Base-by-base conservation (phyloP, 106 monocot genomes). In the Gastrodia elata region DNA sequence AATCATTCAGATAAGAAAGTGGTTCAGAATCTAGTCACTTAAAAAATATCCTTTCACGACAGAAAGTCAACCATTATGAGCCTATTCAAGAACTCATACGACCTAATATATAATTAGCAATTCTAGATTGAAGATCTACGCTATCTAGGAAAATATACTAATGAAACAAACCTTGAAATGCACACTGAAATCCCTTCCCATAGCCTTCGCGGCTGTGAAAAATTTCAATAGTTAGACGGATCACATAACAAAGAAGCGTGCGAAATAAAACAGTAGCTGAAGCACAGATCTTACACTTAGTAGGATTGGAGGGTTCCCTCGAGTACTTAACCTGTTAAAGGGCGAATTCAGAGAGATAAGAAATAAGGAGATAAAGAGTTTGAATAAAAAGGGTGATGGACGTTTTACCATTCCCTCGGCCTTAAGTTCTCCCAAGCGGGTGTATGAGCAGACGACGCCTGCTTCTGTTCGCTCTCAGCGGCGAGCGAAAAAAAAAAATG, bases 121-220 rank as follows among this genome's bases (percentile, higher is more conserved):
- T 61, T 61, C 61, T 14, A 61, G 30, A 30, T 28, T 3, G 13
- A 61, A 28, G 28, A 61, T 3, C 26, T 26, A 9, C 2, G 28
- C 30, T 32, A 61, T 61, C 9, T 0, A 61, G 61, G 32, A 11
- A 11, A 61, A 26, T 26, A 61, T 28, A 32, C 61, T 61, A 28
- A 52, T 0, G 61, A 32, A 13, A 61, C 61, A 5, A 61, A 61
- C 61, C 61, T 61, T 61, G 13, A 61, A 61, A 61, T 61, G 61
- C 26, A 61, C 61, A 26, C 61, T 61, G 30, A 61, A 30, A n/a
- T 61, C 61, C 32, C 61, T 26, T 26, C 61, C 61, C 61, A 61
- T 61, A 61, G 61, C 61, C 2, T 61, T 61, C 2, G 61, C 61
- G 61, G 61, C 61, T 61, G 61, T 11, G 11, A 32, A 61, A 61